Evolutionary conservation across 2,329 filamentous ascomycete genomes (phyloP), one percentile per base, ranked within the genome.

Genomic region (Westerdykella aurantiaca): DNA sequence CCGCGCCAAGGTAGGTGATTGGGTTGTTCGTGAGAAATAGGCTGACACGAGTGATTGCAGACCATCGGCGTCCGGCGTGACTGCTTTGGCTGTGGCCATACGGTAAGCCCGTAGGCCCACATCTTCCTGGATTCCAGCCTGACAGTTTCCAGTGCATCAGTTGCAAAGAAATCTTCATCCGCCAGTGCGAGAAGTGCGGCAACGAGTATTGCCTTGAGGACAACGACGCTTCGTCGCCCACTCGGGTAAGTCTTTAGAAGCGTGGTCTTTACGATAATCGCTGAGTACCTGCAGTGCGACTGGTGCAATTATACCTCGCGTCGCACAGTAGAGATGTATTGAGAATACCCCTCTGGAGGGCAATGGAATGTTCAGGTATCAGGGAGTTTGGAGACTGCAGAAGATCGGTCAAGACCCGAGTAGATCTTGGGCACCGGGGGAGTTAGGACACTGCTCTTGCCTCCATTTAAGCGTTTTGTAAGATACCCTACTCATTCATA

Each of bases 1-100:
- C 59, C 56, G 58, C 59, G 65, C 58, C 63, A 58, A 67, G 63
- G 65, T 68, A 67, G 64, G 63, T 66, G 51, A 51, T 58, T 49
- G 33, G 38, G 31, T 34, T 39, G 17, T 47, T n/a, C 29, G 9
- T 13, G 49, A 56, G 56, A 55, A 56, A 55, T 33, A 58, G 45
- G 58, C 61, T 67, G 50, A 65, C 60, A 48, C 49, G 41, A 47
- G 42, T 37, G 33, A 40, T 49, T 45, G 40, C 55, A 69, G 66
- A 51, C 63, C 31, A 64, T 70, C 33, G 79, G 79, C 25, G 78
- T 83, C n/a, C 75, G 74, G 51, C 73, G 78, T 57, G 80, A 88
- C 58, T 95, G 89, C 71, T 93, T 87, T 78, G 88, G 90, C 66
- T 95, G 89, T 65, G 88, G 88, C 41, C 80, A 79, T 49, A 91